Base-by-base conservation (phyloP, 75 land plant species). In the Azolla pinnata region DNA sequence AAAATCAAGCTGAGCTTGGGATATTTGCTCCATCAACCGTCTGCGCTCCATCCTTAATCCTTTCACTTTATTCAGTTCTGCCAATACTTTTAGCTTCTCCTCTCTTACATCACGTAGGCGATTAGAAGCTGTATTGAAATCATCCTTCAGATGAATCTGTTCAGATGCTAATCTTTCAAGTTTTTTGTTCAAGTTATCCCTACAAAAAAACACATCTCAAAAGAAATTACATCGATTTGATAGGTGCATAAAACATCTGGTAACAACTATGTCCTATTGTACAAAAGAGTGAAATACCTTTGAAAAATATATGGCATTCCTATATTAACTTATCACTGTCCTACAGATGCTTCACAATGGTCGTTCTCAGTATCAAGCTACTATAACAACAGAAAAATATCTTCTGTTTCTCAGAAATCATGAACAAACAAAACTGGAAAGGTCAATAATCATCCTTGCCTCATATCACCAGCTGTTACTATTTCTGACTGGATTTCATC, bases 401-500 rank as follows among this genome's bases (percentile, higher is more conserved):
- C n/a, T n/a, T n/a, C n/a, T n/a, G n/a, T n/a, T n/a, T n/a, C n/a
- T n/a, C n/a, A n/a, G n/a, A n/a, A n/a, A n/a, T n/a, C n/a, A n/a
- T n/a, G n/a, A n/a, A n/a, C n/a, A n/a, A n/a, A n/a, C n/a, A n/a
- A n/a, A n/a, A n/a, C n/a, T n/a, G n/a, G n/a, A n/a, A n/a, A n/a
- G n/a, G n/a, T n/a, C n/a, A n/a, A n/a, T n/a, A n/a, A n/a, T n/a
- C n/a, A n/a, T n/a, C n/a, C n/a, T 56, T 64, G 64, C 98, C 74
- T 80, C 34, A 69, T 75, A 26, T 67, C 78, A 40, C 80, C 82
- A 20, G 75, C 44, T n/a, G 50, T 51, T 56, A 61, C 67, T 23
- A 93, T 56, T 68, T 93, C 79, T 10, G 47, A 64, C 51, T 79
- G 75, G 53, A 93, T 71, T 63, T 88, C 98, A 35, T 84, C 96